Conservation (phyloP, 164 flowering plant genomes). For the Magnolia officinalis region DNA sequence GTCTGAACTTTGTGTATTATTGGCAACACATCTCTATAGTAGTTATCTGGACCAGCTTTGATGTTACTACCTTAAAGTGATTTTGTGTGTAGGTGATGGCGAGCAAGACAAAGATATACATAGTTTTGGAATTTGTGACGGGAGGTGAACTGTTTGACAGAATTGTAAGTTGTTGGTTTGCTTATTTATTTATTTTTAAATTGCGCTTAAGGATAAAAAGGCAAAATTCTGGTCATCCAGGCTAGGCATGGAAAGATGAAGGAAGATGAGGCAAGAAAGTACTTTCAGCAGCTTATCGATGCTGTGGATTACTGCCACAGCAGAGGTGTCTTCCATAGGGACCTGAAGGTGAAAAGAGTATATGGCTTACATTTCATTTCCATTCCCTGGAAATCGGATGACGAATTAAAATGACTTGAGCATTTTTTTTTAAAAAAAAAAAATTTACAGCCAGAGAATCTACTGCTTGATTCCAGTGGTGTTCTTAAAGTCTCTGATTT, state of each 20-base stretch:
- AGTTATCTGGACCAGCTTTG: neutral
- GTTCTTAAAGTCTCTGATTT: conserved; percentile 64
- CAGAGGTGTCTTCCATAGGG: conserved; percentile 85
- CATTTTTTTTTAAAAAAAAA: too few relatives aligned
- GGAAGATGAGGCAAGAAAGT: conserved; percentile 81
- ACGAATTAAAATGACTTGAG: neutral
- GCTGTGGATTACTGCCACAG: conserved; percentile 91
- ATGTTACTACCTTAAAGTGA: neutral
- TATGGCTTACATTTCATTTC: neutral
- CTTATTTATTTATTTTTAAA: neutral
- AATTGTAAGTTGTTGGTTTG: neutral
- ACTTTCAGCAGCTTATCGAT: conserved; percentile 85
- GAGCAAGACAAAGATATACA: conserved; percentile 10
- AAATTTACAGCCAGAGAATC: conserved; percentile 64
- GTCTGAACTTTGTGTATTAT: too few relatives aligned
- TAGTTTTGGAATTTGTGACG: conserved; percentile 9
- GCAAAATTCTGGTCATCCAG: conserved; percentile 18
- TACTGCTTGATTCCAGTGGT: conserved; percentile 53
- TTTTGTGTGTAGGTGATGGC: conserved; percentile 5
- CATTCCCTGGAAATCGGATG: neutral
- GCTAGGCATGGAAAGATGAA: conserved; percentile 64
- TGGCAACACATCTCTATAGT: too few relatives aligned
- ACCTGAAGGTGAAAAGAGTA: conserved; percentile 56
- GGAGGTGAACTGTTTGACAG: conserved; percentile 9
- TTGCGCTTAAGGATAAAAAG: neutral